These are phyloP conservation scores for Metschnikowia reukaufii DNA, from an alignment of 805 yeast species.

Conservation along the genomic window DNA sequence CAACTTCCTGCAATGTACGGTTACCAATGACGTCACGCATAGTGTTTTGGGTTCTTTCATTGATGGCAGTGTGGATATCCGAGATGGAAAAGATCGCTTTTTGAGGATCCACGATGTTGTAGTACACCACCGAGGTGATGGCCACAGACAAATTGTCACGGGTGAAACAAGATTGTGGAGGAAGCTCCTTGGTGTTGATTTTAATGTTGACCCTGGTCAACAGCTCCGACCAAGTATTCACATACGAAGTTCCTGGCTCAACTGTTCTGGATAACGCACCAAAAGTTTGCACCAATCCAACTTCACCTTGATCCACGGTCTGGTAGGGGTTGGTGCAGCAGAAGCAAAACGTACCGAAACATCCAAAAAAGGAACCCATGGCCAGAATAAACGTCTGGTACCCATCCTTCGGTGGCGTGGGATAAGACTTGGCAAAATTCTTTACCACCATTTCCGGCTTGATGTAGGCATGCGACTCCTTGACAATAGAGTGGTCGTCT, in stretches of 20 bases:
- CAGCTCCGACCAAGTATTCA: constrained; percentile 64
- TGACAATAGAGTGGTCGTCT: constrained; percentile 11
- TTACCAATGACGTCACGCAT: constrained; percentile 71
- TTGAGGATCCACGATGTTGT: constrained; percentile 66
- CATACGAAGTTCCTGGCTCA: constrained; percentile 67
- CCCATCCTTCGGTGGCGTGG: constrained; percentile 38
- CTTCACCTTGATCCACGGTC: constrained; percentile 63
- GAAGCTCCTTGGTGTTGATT: constrained; percentile 61
- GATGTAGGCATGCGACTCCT: constrained; percentile 14
- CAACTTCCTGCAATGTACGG: constrained; percentile 64
- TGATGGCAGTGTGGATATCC: constrained; percentile 53
- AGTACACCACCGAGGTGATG: constrained; percentile 67
- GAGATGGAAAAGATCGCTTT: constrained; percentile 60
- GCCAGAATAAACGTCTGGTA: constrained; percentile 42
- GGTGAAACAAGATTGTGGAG: constrained; percentile 70
- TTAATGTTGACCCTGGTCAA: constrained; percentile 52
- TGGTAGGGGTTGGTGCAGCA: constrained; percentile 60
- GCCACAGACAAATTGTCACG: constrained; percentile 63
- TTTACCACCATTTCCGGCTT: constrained; percentile 44
- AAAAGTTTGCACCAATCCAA: constrained; percentile 64
- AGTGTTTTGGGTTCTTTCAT: constrained; percentile 71
- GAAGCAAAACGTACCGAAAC: constrained; percentile 56
- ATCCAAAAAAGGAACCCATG: constrained; percentile 51
- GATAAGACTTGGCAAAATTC: constrained; percentile 42
- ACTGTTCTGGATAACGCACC: constrained; percentile 65